Conservation (phyloP, 257 asterid species). For the Parsonsia alboflavescens region DNA sequence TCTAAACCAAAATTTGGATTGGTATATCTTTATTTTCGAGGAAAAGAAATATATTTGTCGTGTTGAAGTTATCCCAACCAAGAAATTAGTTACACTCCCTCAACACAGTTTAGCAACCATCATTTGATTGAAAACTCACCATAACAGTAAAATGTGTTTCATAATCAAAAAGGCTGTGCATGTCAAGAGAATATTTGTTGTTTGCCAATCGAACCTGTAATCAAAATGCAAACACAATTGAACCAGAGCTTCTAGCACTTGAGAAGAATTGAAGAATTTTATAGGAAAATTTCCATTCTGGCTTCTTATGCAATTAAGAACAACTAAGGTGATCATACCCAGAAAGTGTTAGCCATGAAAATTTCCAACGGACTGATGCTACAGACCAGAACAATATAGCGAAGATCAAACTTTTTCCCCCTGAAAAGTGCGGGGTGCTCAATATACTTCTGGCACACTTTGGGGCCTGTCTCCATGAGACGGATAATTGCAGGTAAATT, state of each 20-base stretch:
- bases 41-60: neutral
- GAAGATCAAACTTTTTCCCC: constrained; percentile 92
- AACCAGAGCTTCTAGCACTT: neutral
- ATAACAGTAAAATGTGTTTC: constrained; percentile 98
- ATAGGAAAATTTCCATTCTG: neutral
- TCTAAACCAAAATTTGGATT: constrained; percentile 1
- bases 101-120: constrained; percentile 5
- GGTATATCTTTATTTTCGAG: neutral
- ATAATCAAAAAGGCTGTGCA: constrained; percentile 71
- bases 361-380: constrained; percentile 78
- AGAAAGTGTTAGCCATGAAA: constrained; percentile 73
- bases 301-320: neutral
- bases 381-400: constrained; percentile 77
- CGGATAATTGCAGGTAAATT: constrained; percentile 80
- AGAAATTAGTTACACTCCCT: neutral
- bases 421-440: constrained; percentile 87
- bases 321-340: constrained; percentile 49
- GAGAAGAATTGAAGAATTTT: neutral
- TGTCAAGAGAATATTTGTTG: constrained; percentile 70
- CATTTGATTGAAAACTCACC: constrained; percentile 41
- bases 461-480: constrained; percentile 98
- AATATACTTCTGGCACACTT: constrained; percentile 91
- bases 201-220: constrained; percentile 89
- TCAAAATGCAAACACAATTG: constrained; percentile 13
- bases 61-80: neutral